Conservation (phyloP, 768 basidiomycete species). For the Termitomyces sp. region DNA sequence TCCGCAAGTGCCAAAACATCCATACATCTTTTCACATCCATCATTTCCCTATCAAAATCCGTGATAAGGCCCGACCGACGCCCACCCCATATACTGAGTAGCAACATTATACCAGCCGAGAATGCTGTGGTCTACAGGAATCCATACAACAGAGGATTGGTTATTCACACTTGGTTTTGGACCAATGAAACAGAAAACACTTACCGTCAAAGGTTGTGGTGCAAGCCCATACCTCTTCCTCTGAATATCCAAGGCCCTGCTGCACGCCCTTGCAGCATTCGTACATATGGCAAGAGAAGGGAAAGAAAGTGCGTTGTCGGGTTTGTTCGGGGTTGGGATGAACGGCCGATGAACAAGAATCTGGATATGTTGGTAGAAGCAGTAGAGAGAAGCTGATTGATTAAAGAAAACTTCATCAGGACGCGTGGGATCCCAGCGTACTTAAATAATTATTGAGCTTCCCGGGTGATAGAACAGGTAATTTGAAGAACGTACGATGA, state of each 20-base stretch:
- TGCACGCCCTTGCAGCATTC: conserved; percentile 74
- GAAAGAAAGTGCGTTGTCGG: conserved; percentile 36
- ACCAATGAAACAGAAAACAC: neutral
- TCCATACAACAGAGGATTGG: neutral
- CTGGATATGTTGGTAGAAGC: conserved; percentile 49
- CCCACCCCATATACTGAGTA: conserved; percentile 67
- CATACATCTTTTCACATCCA: conserved; percentile 61
- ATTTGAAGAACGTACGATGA: conserved; percentile 38
- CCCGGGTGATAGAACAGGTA: too few species aligned
- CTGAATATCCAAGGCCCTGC: conserved; percentile 65
- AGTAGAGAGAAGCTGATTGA: conserved; percentile 56
- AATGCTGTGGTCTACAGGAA: conserved; percentile 32
- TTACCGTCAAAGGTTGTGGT: conserved; percentile 29
- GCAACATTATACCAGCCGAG: conserved; percentile 48
- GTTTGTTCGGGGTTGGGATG: conserved; percentile 52
- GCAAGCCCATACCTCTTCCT: conserved; percentile 26
- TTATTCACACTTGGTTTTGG: neutral
- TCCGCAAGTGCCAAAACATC: conserved; percentile 39
- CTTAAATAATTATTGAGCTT: too few species aligned
- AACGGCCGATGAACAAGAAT: conserved; percentile 78
- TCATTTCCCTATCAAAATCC: conserved; percentile 50
- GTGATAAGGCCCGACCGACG: conserved; percentile 42
- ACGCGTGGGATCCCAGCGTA: conserved; percentile 46
- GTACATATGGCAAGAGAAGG: conserved; percentile 74
- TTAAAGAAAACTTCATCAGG: conserved; percentile 41